These are phyloP conservation scores for Colletotrichum kahawae DNA, from an alignment of 2,329 filamentous ascomycete genomes.

Conservation along the genomic window DNA sequence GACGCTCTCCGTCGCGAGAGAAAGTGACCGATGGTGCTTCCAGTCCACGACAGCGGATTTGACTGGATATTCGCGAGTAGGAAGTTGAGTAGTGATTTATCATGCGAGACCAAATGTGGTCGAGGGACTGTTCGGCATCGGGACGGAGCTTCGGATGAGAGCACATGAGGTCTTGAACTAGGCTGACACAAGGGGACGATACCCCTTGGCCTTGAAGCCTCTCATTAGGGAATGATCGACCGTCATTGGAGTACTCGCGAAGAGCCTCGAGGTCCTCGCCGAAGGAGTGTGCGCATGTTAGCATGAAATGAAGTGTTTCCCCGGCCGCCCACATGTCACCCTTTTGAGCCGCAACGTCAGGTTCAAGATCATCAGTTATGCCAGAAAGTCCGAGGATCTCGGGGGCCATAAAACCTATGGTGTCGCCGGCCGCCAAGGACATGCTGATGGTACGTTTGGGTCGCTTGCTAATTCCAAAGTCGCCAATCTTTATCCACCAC, in stretches of 20 bases:
- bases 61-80: neutral
- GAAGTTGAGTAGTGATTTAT: neutral
- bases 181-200: neutral
- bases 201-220: neutral
- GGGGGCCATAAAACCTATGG: neutral
- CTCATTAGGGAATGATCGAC: neutral
- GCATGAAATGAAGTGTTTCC: neutral
- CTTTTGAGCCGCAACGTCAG: neutral
- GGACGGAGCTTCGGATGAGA: neutral
- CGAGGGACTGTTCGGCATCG: neutral
- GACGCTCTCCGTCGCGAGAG: neutral
- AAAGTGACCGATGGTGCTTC: neutral
- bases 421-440: neutral
- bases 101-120: neutral
- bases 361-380: neutral
- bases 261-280: neutral
- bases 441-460: neutral
- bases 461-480: conserved; percentile 1
- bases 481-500: conserved; percentile 3
- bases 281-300: neutral
- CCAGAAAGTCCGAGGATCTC: neutral
- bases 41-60: neutral
- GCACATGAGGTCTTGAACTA: neutral
- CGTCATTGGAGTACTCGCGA: neutral
- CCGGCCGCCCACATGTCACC: neutral